Evolutionary conservation across 2,329 filamentous ascomycete genomes (phyloP), one percentile per base, ranked within the genome.

Genomic region (Capronia epimyces): DNA sequence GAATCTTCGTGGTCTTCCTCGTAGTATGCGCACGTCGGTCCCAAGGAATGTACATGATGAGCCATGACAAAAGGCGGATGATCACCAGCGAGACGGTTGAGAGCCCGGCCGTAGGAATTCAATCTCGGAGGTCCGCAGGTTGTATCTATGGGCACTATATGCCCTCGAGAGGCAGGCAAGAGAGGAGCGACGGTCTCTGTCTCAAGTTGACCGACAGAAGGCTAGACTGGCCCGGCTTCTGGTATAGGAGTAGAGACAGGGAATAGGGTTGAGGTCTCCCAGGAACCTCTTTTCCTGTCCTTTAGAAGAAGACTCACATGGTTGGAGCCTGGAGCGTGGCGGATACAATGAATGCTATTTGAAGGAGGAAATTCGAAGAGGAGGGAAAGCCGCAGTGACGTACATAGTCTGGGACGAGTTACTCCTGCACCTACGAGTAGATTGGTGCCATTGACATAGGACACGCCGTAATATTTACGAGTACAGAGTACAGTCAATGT

Each of bases 31-130:
- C 84, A 87, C 49, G 74, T 76, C 21, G 76, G 66, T 53, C 79
- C 79, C 59, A 79, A 80, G 10, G 79, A 84, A 65, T 87, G 83
- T 42, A 70, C 62, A 57, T 67, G 63, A 53, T 66, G 66, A 44
- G 70, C 62, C 70, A 72, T 73, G 43, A 48, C 40, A 32, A 42
- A 9, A 13, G 22, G 43, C n/a, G 20, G 36, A 24, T 16, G 9
- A 15, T 34, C n/a, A 34, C 31, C 8, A 10, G 31, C 12, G 8
- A 10, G n/a, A n/a, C 31, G 10, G 31, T 16, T 34, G 31, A 15
- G 5, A 34, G 31, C 24, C 24, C 10, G 5, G 5, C 24, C 10
- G 24, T 10, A 27, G 10, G 10, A n/a, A n/a, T n/a, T n/a, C n/a
- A n/a, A n/a, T n/a, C n/a, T n/a, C n/a, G n/a, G n/a, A n/a, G n/a